Evolutionary conservation across 352 stramenopile species (phyloP).

Genomic region (Saprolegnia parasitica): DNA sequence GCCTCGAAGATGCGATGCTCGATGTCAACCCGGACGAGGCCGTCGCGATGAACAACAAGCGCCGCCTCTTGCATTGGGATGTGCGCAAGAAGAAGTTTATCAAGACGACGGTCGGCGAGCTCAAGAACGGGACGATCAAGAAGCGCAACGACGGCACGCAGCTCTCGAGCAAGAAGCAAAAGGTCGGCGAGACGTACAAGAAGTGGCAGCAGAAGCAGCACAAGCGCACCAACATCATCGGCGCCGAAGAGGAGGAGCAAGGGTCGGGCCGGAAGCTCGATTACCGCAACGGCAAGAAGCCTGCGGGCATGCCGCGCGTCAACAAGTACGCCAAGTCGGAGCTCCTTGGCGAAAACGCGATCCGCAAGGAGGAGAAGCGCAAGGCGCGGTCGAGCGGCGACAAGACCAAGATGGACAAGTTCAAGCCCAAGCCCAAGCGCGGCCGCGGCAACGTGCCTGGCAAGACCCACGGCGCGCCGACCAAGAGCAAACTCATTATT

Average conservation of each 20-base stretch:
- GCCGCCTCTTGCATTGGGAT: constrained; percentile 98
- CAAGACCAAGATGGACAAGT: constrained; percentile 47
- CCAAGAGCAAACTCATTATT: constrained; percentile 79
- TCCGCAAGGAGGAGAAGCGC: constrained; percentile 81
- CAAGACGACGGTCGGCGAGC: constrained; percentile 88
- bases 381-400: constrained; percentile 76
- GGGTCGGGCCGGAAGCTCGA: constrained; percentile 46
- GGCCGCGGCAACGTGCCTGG: constrained; percentile 69
- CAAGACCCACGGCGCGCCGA: constrained; percentile 76
- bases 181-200: constrained; percentile 89
- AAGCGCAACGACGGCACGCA: constrained; percentile 74
- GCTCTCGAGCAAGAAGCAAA: constrained; percentile 81
- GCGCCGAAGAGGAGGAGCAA: constrained; percentile 61
- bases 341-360: constrained; percentile 66
- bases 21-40: constrained; percentile 98
- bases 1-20: constrained; percentile 95
- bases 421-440: constrained; percentile 41
- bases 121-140: constrained; percentile 80
- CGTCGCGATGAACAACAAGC: constrained; percentile 96
- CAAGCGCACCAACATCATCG: constrained; percentile 72
- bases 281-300: constrained; percentile 78
- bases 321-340: constrained; percentile 82
- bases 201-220: constrained; percentile 91
- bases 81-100: constrained; percentile 97
- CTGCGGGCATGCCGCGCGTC: constrained; percentile 42